Percentiles rank a stretch among this genome's conserved stretches.
phyloP scores from a whole-genome alignment of 805 yeast genomes.

The Candida khao-thaluensis region DNA sequence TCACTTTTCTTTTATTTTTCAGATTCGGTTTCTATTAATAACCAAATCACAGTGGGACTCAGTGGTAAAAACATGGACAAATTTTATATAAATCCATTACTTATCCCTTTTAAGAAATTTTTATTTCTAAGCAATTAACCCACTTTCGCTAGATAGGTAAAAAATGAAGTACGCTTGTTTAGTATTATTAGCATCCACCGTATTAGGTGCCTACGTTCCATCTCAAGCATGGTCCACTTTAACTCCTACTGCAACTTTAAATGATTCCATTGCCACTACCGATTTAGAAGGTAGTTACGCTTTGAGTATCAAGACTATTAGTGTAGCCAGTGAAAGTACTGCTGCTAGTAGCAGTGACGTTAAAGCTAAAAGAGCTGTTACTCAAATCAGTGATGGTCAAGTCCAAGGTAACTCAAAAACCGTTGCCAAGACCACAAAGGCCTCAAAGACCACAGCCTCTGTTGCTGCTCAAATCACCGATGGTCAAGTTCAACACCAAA shows the following conservation, averaged over 20 bases:
- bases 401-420: slow-evolving; percentile 32
- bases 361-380: slow-evolving; percentile 17
- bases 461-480: slow-evolving; percentile 21
- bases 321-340: slow-evolving; percentile 16
- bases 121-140: slow-evolving; percentile 1
- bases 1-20: too few relatives aligned
- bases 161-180: slow-evolving; percentile 12
- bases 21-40: slow-evolving; percentile 6
- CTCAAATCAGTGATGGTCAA: slow-evolving; percentile 50
- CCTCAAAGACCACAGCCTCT: slow-evolving; percentile 19
- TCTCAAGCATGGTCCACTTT: slow-evolving; percentile 27
- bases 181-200: slow-evolving; percentile 2
- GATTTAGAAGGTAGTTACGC: slow-evolving; percentile 32
- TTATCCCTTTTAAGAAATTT: slow-evolving; percentile 6
- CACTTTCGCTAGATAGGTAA: slow-evolving; percentile 5
- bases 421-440: slow-evolving; percentile 16
- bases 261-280: slow-evolving; percentile 19
- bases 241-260: slow-evolving; percentile 28
- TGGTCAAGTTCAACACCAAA: slow-evolving; percentile 54
- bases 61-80: not conserved
- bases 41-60: not conserved
- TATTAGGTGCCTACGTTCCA: slow-evolving; percentile 21
- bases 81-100: slow-evolving; percentile 4
- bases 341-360: slow-evolving; percentile 10
- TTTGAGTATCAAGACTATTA: slow-evolving; percentile 27